Evolutionary conservation across 345 rosid genomes (phyloP), one percentile per base, ranked within the genome.

Genomic region (Eutrema japonicum): DNA sequence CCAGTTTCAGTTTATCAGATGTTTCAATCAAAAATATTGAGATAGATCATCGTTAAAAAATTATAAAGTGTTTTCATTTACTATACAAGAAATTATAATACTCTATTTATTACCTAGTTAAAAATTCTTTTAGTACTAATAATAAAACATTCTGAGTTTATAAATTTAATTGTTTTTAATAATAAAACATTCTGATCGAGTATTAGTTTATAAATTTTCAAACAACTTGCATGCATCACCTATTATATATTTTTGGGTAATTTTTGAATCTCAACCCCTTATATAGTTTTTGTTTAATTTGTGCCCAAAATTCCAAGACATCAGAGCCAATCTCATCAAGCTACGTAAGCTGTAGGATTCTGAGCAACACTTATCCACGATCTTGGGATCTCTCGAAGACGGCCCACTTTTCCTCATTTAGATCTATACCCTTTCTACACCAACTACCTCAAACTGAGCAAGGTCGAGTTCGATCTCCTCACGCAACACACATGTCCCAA

Each of bases 341-440:
- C 64, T 59, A 59, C 46, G 46, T 38, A 35, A 59, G 64, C 64
- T 11, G 22, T 38, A 10, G 33, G 64, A 29, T 59, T 58, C 46
- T 6, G 64, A 59, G 47, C 14, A 59, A 59, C 33, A 59, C 33
- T 59, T 37, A 14, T 59, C 61, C 3, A 35, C 33, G 4, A 5
- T 59, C 33, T 22, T 59, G 33, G 64, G 64, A 38, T 59, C 64
- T 59, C 33, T 59, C 16, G 33, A 40, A 38, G 64, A 59, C n/a
- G 38, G 38, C 33, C 64, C 64, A 22, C 30, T 59, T 22, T 22
- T 14, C 32, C 1, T 33, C 64, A 38, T 38, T 59, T 59, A 22
- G 47, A 59, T 59, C 9, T 59, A 47, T 59, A 59, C 64, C 47
- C 64, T 38, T 40, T 38, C 47, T 59, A 59, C 64, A 59, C 47